These are phyloP conservation scores for Pharnaceum exiguum DNA, from an alignment of 148 eudicot species.

Conservation along the genomic window DNA sequence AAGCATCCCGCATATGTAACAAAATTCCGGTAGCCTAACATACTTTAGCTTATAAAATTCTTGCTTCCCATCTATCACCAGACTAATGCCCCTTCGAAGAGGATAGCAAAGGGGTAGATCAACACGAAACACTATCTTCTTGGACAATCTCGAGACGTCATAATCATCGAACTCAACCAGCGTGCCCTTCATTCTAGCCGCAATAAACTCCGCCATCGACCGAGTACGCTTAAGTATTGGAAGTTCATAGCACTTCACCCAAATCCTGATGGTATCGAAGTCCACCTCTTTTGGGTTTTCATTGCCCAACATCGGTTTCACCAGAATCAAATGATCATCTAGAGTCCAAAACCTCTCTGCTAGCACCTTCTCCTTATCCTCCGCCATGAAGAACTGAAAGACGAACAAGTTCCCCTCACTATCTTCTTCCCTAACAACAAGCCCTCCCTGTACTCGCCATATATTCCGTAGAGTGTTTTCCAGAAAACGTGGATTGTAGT, in stretches of 20 bases:
- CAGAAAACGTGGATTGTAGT: no score
- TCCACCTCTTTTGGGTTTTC: neutral
- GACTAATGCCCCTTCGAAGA: neutral
- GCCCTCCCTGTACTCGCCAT: no score
- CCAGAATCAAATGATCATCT: neutral
- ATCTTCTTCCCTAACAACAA: no score
- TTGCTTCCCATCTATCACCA: neutral
- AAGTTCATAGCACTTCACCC: neutral
- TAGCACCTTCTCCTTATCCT: neutral
- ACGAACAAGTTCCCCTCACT: neutral
- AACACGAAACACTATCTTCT: neutral
- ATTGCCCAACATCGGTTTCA: neutral
- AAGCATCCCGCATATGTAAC: neutral
- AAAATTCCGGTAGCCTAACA: neutral
- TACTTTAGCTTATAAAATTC: neutral
- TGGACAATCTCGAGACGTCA: neutral
- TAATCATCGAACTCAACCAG: neutral
- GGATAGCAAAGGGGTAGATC: neutral
- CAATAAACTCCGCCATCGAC: neutral
- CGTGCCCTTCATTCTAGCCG: neutral
- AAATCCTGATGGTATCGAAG: neutral
- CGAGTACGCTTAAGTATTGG: neutral
- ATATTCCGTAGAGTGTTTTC: no score
- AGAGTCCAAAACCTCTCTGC: neutral
- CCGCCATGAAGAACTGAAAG: neutral